Evolutionary conservation across 306 rosid species (phyloP).

Genomic region (Vachellia pachyceras): DNA sequence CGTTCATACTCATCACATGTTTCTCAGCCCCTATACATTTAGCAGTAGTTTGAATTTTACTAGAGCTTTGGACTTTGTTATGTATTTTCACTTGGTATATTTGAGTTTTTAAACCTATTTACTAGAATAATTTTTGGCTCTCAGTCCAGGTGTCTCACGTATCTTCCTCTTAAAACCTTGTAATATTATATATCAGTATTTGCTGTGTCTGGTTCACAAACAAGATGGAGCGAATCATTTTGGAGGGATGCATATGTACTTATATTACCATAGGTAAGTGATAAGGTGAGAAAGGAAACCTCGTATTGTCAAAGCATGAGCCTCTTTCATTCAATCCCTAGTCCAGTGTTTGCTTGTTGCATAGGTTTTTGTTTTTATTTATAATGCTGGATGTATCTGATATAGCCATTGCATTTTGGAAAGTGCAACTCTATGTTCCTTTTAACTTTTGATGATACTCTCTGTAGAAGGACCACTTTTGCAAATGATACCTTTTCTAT

Average conservation of each 20-base stretch:
- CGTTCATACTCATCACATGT: conserved; percentile 57
- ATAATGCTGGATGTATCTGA: conserved; percentile 36
- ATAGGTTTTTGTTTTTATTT: conserved; percentile 38
- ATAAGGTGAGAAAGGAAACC: conserved; percentile 27
- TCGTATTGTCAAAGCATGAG: conserved; percentile 23
- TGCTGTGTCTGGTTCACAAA: conserved; percentile 15
- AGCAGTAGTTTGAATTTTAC: conserved; percentile 27
- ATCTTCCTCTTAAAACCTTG: conserved; percentile 9
- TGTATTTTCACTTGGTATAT: conserved; percentile 1
- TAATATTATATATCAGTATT: conserved; percentile 28
- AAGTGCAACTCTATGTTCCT: conserved; percentile 30
- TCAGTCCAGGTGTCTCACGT: conserved; percentile 23
- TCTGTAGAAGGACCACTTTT: conserved; percentile 26
- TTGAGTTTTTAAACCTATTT: neutral
- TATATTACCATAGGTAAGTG: neutral
- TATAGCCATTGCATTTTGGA: conserved; percentile 24
- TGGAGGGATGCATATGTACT: conserved; percentile 38
- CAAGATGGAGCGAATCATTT: conserved; percentile 25
- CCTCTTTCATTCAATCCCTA: conserved; percentile 40
- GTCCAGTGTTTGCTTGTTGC: conserved; percentile 29
- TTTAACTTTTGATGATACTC: conserved; percentile 39
- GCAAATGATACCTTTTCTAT: neutral
- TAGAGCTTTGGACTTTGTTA: conserved; percentile 6
- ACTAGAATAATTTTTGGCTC: neutral
- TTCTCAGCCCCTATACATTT: conserved; percentile 57